Evolutionary conservation across 306 rosid genomes (phyloP), one percentile per base, ranked within the genome.

Genomic region (Pueraria montana): DNA sequence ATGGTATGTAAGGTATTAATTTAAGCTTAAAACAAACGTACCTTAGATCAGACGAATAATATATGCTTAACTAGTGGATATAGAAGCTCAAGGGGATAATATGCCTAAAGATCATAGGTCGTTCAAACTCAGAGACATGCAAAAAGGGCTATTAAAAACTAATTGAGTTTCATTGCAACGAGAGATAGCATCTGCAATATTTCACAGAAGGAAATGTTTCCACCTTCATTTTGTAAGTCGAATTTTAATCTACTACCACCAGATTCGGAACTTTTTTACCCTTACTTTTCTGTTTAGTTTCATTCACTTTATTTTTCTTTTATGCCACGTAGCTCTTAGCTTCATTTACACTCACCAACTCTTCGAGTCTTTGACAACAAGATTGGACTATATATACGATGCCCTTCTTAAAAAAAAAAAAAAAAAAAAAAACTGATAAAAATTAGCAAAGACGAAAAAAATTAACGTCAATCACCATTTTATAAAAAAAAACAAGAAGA

Each of bases 331-430:
- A 52, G 32, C 46, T 50, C 77, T 12, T 53, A 53, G 8, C 52
- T 75, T 75, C 69, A 42, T 59, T 59, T 42, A 43, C 70, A 76
- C 80, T 59, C 58, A 40, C 74, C 70, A 63, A 32, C 40, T 6
- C 45, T 63, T 16, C 16, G 43, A 38, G 43, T 8, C 11, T 38
- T 38, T 1, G 43, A 38, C 30, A 66, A 67, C 49, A 66, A 66
- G 27, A 17, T n/a, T 66, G 27, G 27, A 36, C 49, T 38, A 38
- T 5, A 66, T 38, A 38, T 5, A 66, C 23, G 24, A 66, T 10
- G 11, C 2, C 11, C 43, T 38, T 38, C 43, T 6, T 38, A 3
- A 16, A 30, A 27, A 62, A 9, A 2, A 55, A 55, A 55, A 3
- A 3, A 52, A 1, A 27, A 27, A 8, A 58, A 8, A 55, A 42